A percentile compares a stretch with the other conserved stretches of the same genome.
Conservation (phyloP, 345 rosid species). For the Dimocarpus longan region DNA sequence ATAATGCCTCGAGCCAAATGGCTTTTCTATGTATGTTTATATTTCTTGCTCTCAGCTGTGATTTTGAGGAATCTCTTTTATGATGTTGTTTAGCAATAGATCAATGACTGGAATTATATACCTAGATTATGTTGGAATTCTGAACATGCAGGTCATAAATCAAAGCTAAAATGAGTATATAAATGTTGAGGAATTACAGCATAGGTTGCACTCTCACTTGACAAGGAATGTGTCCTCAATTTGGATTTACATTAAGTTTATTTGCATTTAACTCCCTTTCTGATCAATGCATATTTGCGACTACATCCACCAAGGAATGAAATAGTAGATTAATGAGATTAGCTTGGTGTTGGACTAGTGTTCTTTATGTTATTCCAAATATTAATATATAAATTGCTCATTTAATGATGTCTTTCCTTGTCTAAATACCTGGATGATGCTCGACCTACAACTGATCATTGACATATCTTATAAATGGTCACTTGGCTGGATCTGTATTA, state of each 20-base stretch:
- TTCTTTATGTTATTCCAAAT: background rate
- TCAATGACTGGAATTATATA: background rate
- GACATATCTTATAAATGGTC: background rate
- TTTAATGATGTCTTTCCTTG: background rate
- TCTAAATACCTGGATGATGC: background rate
- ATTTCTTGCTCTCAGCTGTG: background rate
- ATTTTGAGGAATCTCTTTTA: background rate
- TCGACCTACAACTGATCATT: background rate
- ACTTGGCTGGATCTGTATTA: background rate
- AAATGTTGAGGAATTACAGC: background rate
- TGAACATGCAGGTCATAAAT: background rate
- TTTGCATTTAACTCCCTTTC: background rate
- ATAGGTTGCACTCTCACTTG: too few species aligned
- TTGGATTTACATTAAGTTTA: background rate
- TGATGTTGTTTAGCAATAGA: background rate
- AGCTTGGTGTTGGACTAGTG: background rate
- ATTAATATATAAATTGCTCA: background rate
- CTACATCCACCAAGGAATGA: background rate
- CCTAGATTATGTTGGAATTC: background rate
- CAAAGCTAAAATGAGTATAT: background rate
- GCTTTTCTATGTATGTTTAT: background rate
- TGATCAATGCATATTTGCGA: background rate
- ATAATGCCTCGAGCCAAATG: background rate
- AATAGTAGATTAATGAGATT: background rate
- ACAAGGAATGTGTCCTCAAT: background rate